Percentiles rank a stretch among this genome's conserved stretches.
Evolutionary conservation across 129 eudicot genomes (phyloP).

Genomic region (Flaveria bidentis): DNA sequence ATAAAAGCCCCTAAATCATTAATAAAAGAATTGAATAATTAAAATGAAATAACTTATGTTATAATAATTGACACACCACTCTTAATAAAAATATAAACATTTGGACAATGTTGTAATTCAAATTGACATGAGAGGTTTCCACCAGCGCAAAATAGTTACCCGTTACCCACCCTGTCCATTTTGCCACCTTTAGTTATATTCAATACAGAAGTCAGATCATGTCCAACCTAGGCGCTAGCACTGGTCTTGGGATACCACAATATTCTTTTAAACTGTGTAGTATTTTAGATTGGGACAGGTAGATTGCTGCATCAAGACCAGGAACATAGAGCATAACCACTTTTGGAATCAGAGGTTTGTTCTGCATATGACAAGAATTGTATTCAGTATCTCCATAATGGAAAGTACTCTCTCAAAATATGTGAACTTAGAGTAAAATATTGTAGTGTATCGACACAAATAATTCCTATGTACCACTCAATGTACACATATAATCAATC

Average conservation of each 20-base stretch:
- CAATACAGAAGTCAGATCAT: not conserved
- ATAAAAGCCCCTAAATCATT: not conserved
- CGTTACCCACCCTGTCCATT: not conserved
- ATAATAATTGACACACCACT: too few relatives aligned
- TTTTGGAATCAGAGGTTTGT: conserved; percentile 92
- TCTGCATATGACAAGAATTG: conserved; percentile 54
- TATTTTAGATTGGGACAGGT: conserved; percentile 60
- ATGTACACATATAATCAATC: not conserved
- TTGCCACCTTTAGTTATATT: not conserved
- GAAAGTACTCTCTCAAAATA: not conserved
- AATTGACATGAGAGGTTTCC: too few relatives aligned
- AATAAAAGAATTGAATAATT: too few relatives aligned
- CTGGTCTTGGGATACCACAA: conserved; percentile 90
- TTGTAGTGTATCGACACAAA: not conserved
- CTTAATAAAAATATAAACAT: too few relatives aligned
- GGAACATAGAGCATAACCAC: conserved; percentile 93
- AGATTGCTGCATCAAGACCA: conserved; percentile 94
- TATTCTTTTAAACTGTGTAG: conserved; percentile 69
- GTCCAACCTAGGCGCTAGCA: conserved; percentile 86
- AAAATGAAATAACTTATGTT: too few relatives aligned
- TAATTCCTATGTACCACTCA: conserved; percentile 6
- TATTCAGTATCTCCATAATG: conserved; percentile 19
- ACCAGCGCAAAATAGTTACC: not conserved
- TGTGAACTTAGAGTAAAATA: not conserved
- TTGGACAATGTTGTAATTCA: too few relatives aligned